Evolutionary conservation across 139 green algal species (phyloP).

Genomic region (Nannochloris sp.): DNA sequence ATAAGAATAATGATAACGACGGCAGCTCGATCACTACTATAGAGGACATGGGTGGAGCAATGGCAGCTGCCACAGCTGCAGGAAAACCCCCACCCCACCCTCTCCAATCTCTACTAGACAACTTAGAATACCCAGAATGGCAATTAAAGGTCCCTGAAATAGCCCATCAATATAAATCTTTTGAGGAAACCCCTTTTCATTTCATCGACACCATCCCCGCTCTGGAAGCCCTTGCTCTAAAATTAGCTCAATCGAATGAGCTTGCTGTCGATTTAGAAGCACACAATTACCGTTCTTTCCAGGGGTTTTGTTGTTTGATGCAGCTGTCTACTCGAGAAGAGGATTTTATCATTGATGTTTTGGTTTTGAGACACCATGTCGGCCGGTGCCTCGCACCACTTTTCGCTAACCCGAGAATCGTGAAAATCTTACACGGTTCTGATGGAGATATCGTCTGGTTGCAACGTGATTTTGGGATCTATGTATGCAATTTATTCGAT

Average conservation of each 20-base stretch:
- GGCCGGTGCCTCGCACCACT: slow-evolving; percentile 43
- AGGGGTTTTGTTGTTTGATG: slow-evolving; percentile 89
- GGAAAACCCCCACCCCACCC: slow-evolving; percentile 40
- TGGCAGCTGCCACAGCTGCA: neutral
- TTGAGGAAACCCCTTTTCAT: slow-evolving; percentile 18
- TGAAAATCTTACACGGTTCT: slow-evolving; percentile 90
- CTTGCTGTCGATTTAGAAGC: slow-evolving; percentile 87
- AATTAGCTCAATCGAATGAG: slow-evolving; percentile 37
- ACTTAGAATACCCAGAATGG: slow-evolving; percentile 33
- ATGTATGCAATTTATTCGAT: slow-evolving; percentile 92
- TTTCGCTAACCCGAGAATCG: slow-evolving; percentile 53
- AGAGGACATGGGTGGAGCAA: neutral
- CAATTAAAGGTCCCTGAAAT: slow-evolving; percentile 29
- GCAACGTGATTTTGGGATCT: slow-evolving; percentile 92
- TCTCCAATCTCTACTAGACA: slow-evolving; percentile 36
- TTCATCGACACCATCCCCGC: slow-evolving; percentile 20
- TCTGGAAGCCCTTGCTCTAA: slow-evolving; percentile 5
- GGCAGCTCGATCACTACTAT: too few relatives aligned
- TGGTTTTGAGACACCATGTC: slow-evolving; percentile 58
- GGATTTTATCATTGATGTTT: slow-evolving; percentile 82
- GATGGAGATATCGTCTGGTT: slow-evolving; percentile 80
- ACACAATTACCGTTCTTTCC: slow-evolving; percentile 71
- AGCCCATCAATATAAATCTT: neutral
- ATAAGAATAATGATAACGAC: too few relatives aligned
- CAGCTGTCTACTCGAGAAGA: slow-evolving; percentile 74